Percentiles rank a stretch among this genome's conserved stretches.
Evolutionary conservation across 257 asterid genomes (phyloP).

Genomic region (Forsythia viridissima): DNA sequence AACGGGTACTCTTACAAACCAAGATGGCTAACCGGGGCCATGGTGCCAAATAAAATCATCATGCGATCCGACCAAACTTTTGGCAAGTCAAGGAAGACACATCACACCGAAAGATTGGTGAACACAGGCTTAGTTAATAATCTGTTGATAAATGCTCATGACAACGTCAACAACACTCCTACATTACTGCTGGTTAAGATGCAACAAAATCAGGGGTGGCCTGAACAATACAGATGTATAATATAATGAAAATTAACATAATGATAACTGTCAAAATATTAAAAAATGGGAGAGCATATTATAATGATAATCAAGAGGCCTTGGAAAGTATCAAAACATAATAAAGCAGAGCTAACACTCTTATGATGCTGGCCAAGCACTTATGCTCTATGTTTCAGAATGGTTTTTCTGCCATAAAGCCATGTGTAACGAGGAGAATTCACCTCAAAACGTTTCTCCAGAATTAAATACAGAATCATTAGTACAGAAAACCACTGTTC

Average conservation of each 20-base stretch:
- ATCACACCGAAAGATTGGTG: too few species aligned
- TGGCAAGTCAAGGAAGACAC: too few species aligned
- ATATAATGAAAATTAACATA: background rate
- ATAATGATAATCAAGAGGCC: conserved; percentile 21
- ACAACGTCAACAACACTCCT: background rate
- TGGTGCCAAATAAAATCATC: too few species aligned
- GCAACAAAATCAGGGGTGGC: background rate
- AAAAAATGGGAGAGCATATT: conserved; percentile 30
- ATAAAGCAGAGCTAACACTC: conserved; percentile 33
- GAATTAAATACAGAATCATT: conserved; percentile 34
- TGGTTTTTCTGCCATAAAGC: conserved; percentile 27
- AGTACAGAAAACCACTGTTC: conserved; percentile 28
- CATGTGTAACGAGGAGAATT: conserved; percentile 29
- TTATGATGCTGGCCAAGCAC: conserved; percentile 27
- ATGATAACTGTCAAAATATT: conserved; percentile 14
- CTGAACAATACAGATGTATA: conserved; percentile 7
- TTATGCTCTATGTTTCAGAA: conserved; percentile 13
- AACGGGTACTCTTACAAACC: too few species aligned
- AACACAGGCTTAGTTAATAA: too few species aligned
- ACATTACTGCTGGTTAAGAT: background rate
- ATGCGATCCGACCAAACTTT: too few species aligned
- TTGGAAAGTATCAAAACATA: conserved; percentile 24
- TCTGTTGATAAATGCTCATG: too few species aligned
- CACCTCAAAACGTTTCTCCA: conserved; percentile 32
- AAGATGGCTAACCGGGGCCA: too few species aligned